Percentiles rank a stretch among this genome's conserved stretches.
These are phyloP conservation scores for Manihot esculenta DNA, from an alignment of 441 rosid genomes.

Conservation along the genomic window DNA sequence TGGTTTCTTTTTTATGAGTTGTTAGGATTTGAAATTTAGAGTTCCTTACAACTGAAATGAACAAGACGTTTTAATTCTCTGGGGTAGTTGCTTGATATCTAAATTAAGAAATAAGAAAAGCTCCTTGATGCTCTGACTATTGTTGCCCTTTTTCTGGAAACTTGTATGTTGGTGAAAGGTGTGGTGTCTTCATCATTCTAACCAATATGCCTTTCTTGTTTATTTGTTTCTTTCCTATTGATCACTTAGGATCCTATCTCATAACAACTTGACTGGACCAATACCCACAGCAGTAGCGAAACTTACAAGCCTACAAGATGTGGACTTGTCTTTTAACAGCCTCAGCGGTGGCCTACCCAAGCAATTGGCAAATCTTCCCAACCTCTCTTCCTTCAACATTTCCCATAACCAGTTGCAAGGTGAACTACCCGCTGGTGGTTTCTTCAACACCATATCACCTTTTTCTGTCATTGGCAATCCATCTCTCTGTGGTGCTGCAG, in stretches of 20 bases:
- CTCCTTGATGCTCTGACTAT: background rate
- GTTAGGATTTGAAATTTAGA: conserved; percentile 7
- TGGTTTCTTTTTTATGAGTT: background rate
- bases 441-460: conserved; percentile 82
- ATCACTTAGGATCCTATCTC: conserved; percentile 58
- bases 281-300: conserved; percentile 65
- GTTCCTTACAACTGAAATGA: background rate
- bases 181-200: conserved; percentile 16
- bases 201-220: conserved; percentile 17
- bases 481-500: conserved; percentile 78
- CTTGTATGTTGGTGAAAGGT: conserved; percentile 1
- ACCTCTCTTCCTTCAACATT: conserved; percentile 64
- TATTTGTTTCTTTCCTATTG: conserved; percentile 9
- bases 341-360: conserved; percentile 75
- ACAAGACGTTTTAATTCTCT: no score
- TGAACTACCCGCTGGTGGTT: conserved; percentile 86
- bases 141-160: background rate
- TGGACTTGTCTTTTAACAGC: conserved; percentile 69
- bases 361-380: conserved; percentile 75
- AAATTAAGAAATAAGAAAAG: background rate
- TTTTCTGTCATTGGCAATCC: conserved; percentile 77
- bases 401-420: conserved; percentile 77
- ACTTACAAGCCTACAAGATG: conserved; percentile 55
- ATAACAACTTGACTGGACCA: conserved; percentile 64
- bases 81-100: background rate